Conservation (phyloP, 2,329 filamentous ascomycete species). For the Endoconidiophora laricicola region DNA sequence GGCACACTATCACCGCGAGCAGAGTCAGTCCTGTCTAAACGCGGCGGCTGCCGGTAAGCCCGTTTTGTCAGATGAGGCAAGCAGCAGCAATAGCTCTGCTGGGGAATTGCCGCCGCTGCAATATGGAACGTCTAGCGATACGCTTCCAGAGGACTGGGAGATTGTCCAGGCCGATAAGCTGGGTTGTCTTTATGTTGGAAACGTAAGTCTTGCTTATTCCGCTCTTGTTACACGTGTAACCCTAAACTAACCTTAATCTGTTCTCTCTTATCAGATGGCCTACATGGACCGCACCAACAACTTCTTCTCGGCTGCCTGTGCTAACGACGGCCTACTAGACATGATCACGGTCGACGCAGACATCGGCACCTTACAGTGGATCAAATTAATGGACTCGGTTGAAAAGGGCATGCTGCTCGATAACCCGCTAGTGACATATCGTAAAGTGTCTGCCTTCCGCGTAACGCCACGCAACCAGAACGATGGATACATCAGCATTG, state of each 20-base stretch:
- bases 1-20: conserved; percentile 46
- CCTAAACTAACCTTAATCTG: background rate
- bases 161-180: conserved; percentile 57
- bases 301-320: conserved; percentile 72
- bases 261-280: conserved; percentile 43
- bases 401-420: conserved; percentile 66
- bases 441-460: conserved; percentile 75
- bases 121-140: conserved; percentile 66
- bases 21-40: conserved; percentile 7
- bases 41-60: conserved; percentile 10
- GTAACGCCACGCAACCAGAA: conserved; percentile 57
- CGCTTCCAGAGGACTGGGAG: conserved; percentile 63
- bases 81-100: conserved; percentile 15
- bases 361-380: conserved; percentile 46
- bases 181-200: conserved; percentile 87
- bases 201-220: conserved; percentile 34
- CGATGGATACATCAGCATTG: conserved; percentile 80
- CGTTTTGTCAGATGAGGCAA: conserved; percentile 15
- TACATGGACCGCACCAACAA: conserved; percentile 77
- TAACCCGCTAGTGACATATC: conserved; percentile 57
- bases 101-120: conserved; percentile 52
- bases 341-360: conserved; percentile 66
- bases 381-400: conserved; percentile 55
- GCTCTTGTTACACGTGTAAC: too few relatives aligned
- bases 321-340: conserved; percentile 74